Conservation (phyloP, 2,329 filamentous ascomycete species). For the Nigrospora sphaerica region DNA sequence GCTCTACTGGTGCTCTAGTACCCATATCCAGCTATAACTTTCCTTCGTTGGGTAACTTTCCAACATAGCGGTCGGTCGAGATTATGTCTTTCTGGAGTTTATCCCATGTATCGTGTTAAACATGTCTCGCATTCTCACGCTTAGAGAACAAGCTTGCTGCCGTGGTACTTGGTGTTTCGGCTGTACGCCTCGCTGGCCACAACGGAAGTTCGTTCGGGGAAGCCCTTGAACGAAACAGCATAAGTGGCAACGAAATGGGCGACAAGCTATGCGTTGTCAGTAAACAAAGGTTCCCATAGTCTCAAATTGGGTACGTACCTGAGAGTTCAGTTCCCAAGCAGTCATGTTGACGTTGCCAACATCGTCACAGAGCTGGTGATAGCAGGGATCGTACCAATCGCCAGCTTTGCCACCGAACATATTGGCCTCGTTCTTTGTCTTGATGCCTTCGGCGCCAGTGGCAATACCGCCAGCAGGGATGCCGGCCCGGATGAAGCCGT, state of each 20-base stretch:
- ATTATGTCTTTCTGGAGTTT: too few relatives aligned
- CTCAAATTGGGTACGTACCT: conserved; percentile 30
- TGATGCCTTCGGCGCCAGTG: conserved; percentile 70
- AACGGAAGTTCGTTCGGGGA: conserved; percentile 45
- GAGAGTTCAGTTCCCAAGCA: conserved; percentile 55
- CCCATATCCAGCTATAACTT: too few relatives aligned
- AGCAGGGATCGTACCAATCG: conserved; percentile 51
- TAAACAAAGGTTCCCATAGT: neutral
- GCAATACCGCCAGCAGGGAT: conserved; percentile 72
- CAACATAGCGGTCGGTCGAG: too few relatives aligned
- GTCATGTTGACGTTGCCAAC: conserved; percentile 49
- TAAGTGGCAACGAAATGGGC: conserved; percentile 68
- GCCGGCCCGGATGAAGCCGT: conserved; percentile 64
- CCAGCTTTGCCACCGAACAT: conserved; percentile 67
- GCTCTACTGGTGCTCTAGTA: too few relatives aligned
- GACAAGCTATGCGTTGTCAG: conserved; percentile 41
- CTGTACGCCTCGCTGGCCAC: conserved; percentile 20
- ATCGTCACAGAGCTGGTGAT: conserved; percentile 56
- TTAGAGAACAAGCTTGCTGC: conserved; percentile 39
- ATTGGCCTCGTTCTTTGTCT: conserved; percentile 58
- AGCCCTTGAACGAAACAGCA: conserved; percentile 56
- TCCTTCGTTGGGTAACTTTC: too few relatives aligned
- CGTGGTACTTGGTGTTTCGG: conserved; percentile 40
- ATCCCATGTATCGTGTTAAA: too few relatives aligned
- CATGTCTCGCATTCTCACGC: too few relatives aligned